Evolutionary conservation across 441 rosid species (phyloP).

Genomic region (Omphalea diandra): DNA sequence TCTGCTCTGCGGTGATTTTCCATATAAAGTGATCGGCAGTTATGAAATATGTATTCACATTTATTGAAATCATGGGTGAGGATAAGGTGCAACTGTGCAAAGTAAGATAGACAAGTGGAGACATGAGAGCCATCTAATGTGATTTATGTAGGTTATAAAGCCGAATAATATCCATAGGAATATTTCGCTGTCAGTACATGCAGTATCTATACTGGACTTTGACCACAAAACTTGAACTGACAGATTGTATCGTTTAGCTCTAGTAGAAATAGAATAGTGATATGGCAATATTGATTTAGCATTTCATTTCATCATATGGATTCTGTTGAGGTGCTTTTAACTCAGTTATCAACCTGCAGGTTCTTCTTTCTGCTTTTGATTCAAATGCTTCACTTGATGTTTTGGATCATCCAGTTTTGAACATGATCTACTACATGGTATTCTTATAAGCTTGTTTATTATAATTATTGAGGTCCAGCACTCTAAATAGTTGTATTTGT

Average conservation of each 20-base stretch:
- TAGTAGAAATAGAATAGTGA: background rate
- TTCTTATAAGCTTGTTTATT: background rate
- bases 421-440: slow-evolving; percentile 61
- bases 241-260: background rate
- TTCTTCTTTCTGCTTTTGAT: slow-evolving; percentile 56
- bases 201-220: too few relatives aligned
- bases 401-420: slow-evolving; percentile 68
- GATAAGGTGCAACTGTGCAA: background rate
- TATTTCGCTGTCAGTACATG: background rate
- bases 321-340: background rate
- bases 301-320: background rate
- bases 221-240: background rate
- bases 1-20: background rate
- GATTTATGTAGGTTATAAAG: background rate
- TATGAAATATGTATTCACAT: background rate
- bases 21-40: background rate
- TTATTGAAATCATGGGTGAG: background rate
- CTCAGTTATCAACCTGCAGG: slow-evolving; percentile 33
- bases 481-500: background rate
- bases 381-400: slow-evolving; percentile 60
- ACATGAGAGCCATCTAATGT: background rate
- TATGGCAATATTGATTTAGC: background rate
- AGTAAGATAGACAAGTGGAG: background rate
- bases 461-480: background rate
- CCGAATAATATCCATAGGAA: background rate